These are phyloP conservation scores for Isabelozyma pseudorhagii DNA, from an alignment of 805 yeast genomes.

Conservation along the genomic window DNA sequence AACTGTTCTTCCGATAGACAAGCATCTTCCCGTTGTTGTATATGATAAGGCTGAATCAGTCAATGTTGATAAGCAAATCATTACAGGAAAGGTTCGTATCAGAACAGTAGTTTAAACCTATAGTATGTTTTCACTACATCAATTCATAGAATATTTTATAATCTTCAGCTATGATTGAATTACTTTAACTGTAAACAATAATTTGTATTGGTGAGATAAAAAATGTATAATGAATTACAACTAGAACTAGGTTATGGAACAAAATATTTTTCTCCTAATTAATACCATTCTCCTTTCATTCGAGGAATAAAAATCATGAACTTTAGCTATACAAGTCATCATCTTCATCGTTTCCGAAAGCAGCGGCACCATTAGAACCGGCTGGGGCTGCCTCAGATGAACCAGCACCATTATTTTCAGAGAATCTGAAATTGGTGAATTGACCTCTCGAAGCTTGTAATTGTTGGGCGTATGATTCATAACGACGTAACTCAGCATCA, in stretches of 20 bases:
- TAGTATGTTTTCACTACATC: background rate
- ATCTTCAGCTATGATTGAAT: no score
- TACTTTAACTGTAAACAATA: background rate
- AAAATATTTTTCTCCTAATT: no score
- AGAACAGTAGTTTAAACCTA: background rate
- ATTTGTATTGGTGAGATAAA: background rate
- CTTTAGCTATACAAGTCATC: conserved; percentile 62
- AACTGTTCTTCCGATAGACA: background rate
- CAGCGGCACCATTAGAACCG: conserved; percentile 35
- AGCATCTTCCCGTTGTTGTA: background rate
- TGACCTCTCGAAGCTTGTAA: conserved; percentile 95
- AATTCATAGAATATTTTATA: no score
- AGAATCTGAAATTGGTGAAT: conserved; percentile 84
- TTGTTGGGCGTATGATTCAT: conserved; percentile 97
- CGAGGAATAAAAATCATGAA: background rate
- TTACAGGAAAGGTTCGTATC: background rate
- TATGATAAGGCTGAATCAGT: background rate
- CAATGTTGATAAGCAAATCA: background rate
- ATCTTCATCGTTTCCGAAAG: conserved; percentile 50
- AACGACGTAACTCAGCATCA: conserved; percentile 96
- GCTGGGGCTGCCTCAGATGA: conserved; percentile 14
- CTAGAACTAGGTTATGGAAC: background rate
- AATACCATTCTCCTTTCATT: no score
- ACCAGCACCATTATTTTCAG: conserved; percentile 38
- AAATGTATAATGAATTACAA: background rate